These are phyloP conservation scores for Mycena latifolia DNA, from an alignment of 768 basidiomycete genomes.

Conservation along the genomic window DNA sequence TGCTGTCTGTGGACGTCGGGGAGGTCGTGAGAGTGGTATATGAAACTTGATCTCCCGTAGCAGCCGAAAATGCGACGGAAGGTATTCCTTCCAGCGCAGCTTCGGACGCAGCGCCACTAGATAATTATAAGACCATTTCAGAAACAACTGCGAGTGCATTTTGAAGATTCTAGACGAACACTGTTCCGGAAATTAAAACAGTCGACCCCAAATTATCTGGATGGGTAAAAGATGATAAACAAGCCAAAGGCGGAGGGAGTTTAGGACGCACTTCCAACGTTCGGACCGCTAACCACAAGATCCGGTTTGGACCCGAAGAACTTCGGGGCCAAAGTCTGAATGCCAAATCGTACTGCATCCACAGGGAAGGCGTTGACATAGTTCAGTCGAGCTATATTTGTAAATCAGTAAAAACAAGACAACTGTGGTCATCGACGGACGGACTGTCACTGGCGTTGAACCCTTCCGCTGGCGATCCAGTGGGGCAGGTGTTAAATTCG, in stretches of 20 bases:
- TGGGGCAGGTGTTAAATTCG: constrained; percentile 60
- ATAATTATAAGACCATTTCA: neutral
- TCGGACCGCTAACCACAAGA: constrained; percentile 60
- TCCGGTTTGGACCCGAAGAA: constrained; percentile 56
- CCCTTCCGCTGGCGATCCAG: constrained; percentile 58
- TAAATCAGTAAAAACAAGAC: neutral
- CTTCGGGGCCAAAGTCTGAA: constrained; percentile 58
- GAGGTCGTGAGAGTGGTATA: constrained; percentile 60
- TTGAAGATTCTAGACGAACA: constrained; percentile 43
- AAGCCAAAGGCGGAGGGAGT: neutral
- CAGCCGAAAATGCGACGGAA: constrained; percentile 22
- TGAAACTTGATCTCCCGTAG: constrained; percentile 51
- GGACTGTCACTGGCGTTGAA: constrained; percentile 54
- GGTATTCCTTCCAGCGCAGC: constrained; percentile 60
- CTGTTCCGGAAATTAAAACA: constrained; percentile 55
- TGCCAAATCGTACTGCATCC: constrained; percentile 53
- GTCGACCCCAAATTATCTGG: constrained; percentile 50
- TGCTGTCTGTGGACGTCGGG: constrained; percentile 48
- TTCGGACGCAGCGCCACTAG: constrained; percentile 63
- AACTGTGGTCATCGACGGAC: constrained; percentile 16
- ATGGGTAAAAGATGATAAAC: too few relatives aligned
- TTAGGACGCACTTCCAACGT: constrained; percentile 54
- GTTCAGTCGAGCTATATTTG: constrained; percentile 45
- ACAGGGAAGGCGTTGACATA: constrained; percentile 54
- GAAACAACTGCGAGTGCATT: too few relatives aligned